Percentiles rank a stretch among this genome's conserved stretches.
Conservation (phyloP, 2,329 filamentous ascomycete species). For the Cladosporium sp. region DNA sequence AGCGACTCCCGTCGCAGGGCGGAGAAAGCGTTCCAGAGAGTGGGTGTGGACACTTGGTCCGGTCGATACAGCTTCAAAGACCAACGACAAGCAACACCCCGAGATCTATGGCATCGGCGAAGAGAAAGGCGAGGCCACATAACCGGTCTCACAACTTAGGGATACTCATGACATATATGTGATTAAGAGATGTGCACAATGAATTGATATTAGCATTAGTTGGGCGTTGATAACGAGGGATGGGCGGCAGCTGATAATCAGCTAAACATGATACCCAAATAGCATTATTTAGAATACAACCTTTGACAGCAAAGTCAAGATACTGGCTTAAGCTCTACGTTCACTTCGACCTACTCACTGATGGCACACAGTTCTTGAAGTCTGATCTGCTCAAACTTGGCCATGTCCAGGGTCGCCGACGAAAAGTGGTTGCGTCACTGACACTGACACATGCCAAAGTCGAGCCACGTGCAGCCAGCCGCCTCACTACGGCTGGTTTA, state of each 20-base stretch:
- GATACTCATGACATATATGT: not conserved
- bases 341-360: too few relatives aligned
- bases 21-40: conserved; percentile 50
- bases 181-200: not conserved
- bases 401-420: not conserved
- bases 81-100: not conserved
- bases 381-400: too few relatives aligned
- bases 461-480: not conserved
- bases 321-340: too few relatives aligned
- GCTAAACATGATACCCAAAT: conserved; percentile 2
- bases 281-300: not conserved
- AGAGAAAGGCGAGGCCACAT: conserved; percentile 2
- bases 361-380: not conserved
- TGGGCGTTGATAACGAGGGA: not conserved
- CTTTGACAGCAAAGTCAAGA: too few relatives aligned
- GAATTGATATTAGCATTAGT: conserved; percentile 2
- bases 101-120: not conserved
- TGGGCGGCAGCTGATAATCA: not conserved
- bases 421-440: conserved; percentile 1
- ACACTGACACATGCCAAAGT: not conserved
- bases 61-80: not conserved
- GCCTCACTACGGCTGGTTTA: too few relatives aligned
- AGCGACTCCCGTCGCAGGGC: conserved; percentile 50
- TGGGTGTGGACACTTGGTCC: conserved; percentile 57
- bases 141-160: not conserved